Base-by-base conservation (phyloP, 345 rosid genomes). In the Brassica carinata region DNA sequence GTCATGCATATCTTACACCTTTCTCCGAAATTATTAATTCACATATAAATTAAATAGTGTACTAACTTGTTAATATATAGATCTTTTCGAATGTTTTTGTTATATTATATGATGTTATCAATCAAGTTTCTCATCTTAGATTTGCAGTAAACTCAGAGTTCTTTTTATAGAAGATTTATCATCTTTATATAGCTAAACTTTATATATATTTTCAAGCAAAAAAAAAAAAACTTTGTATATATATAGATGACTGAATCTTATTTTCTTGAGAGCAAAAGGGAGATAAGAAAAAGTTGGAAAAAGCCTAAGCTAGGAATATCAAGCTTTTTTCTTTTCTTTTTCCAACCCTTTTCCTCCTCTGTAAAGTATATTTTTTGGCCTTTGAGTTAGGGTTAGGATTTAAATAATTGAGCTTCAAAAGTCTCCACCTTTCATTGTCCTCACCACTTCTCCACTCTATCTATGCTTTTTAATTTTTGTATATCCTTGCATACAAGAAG, bases 331-430 rank as follows among this genome's bases (percentile, higher is more conserved):
- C 58, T 67, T 58, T 67, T 10, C 13, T 27, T 62, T 48, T 76
- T 29, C 31, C 59, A 17, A 76, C 71, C 53, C 75, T 70, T 75
- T 81, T 66, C 70, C 75, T 45, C 78, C 74, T 72, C 78, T 72
- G 45, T 40, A 68, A 82, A 77, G 80, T 55, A 65, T 48, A 18
- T 4, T 61, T 73, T 79, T 27, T 64, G 80, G 84, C 84, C 40
- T 81, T 65, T 71, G 84, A 81, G 81, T 82, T 82, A 77, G 77
- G 75, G 81, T 72, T 82, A 51, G 0, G 71, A 73, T 62, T 62
- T 77, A 45, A 81, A 82, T 82, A 66, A 82, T 82, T 82, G 81
- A 77, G 78, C 81, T 82, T 74, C 71, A 72, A 81, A 82, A 82
- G 81, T 77, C 75, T 72, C 84, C 74, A 82, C 78, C 75, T 77